phyloP scores from a whole-genome alignment of 306 rosid species.

The Ammopiptanthus mongolicus region DNA sequence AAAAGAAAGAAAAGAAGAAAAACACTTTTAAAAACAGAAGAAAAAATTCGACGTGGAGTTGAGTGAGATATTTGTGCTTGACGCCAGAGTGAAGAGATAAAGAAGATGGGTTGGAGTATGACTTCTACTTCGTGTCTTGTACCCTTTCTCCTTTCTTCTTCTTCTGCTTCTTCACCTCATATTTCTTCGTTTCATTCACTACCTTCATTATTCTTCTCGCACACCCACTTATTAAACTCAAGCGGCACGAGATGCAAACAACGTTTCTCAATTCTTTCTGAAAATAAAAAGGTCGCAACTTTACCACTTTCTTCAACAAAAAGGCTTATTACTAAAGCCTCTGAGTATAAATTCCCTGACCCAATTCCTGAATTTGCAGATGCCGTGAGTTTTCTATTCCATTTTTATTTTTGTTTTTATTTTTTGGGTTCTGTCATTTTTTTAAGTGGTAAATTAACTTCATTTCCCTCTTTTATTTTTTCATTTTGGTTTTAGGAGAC shows the following conservation, averaged over 20 bases:
- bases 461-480: background rate
- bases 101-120: conserved; percentile 26
- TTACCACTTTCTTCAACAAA: conserved; percentile 26
- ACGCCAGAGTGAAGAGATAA: conserved; percentile 7
- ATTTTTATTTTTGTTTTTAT: background rate
- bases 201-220: conserved; percentile 14
- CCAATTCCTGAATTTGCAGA: conserved; percentile 90
- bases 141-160: conserved; percentile 21
- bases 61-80: background rate
- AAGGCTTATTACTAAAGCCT: conserved; percentile 29
- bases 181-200: conserved; percentile 16
- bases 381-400: conserved; percentile 41
- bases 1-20: too few species aligned
- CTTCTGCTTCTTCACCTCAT: background rate
- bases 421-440: background rate
- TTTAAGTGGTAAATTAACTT: background rate
- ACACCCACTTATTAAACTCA: background rate
- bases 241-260: conserved; percentile 7
- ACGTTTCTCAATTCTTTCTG: conserved; percentile 23
- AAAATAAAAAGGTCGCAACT: conserved; percentile 9
- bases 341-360: conserved; percentile 90
- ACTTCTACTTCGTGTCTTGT: conserved; percentile 14
- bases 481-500: conserved; percentile 48
- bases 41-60: too few species aligned
- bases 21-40: too few species aligned